A percentile compares a stretch with the other conserved stretches of the same genome.
These are phyloP conservation scores for Cubamyces lactineus DNA, from an alignment of 768 basidiomycete genomes.

Conservation along the genomic window DNA sequence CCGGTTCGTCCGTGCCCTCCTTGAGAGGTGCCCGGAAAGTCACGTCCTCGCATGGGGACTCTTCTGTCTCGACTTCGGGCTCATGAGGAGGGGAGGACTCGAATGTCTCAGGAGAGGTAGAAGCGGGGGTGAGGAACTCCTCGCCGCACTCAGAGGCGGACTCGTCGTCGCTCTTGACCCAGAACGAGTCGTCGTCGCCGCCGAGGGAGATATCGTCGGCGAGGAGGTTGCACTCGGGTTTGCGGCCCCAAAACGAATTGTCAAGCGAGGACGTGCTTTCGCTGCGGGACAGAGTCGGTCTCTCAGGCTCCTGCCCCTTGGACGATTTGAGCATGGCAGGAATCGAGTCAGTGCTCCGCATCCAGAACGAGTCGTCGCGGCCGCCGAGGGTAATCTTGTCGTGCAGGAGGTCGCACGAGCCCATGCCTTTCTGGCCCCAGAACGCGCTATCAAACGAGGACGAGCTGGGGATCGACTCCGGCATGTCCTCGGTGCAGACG, in stretches of 20 bases:
- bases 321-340: too few relatives aligned
- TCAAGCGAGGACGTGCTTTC: neutral
- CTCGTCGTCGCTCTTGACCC: neutral
- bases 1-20: too few relatives aligned
- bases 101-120: too few relatives aligned
- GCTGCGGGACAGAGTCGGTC: neutral
- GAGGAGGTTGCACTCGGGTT: neutral
- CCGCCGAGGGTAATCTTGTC: neutral
- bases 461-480: neutral
- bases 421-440: neutral
- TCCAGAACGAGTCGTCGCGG: neutral
- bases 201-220: neutral
- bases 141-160: too few relatives aligned
- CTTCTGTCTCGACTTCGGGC: too few relatives aligned
- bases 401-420: neutral
- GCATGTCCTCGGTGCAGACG: too few relatives aligned
- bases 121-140: too few relatives aligned
- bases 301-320: neutral
- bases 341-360: neutral
- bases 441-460: neutral
- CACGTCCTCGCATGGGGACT: too few relatives aligned
- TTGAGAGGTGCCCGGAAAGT: too few relatives aligned
- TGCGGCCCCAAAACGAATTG: neutral
- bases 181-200: neutral
- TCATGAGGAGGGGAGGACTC: too few relatives aligned